Base-by-base conservation (phyloP, 768 basidiomycete species). In the Tricholoma flavovirens region DNA sequence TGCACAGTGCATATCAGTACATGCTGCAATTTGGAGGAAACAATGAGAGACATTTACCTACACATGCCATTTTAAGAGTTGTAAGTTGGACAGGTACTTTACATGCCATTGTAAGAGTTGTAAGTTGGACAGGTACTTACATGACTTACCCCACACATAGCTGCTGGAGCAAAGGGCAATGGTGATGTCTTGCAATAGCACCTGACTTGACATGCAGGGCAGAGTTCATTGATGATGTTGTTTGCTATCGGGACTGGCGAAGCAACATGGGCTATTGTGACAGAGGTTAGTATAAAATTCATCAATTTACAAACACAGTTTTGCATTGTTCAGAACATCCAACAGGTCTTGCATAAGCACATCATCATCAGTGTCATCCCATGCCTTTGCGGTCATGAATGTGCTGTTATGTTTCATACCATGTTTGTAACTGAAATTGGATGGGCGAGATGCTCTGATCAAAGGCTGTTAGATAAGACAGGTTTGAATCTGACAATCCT, bases 391-490 rank as follows among this genome's bases (percentile, higher is more conserved):
- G n/a, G 83, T 76, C 24, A 88, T 69, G 19, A 90, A 71, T 36
- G 72, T 75, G 53, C 73, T 78, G 50, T 68, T 76, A 48, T 82
- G 83, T 65, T 81, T 80, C 5, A 88, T 84, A 65, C 90, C 87
- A 61, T 88, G 84, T 59, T 87, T 89, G 73, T 91, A 91, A 68
- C 84, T 88, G 64, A 90, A 89, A 68, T 91, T 88, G 0, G 81
- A 78, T 0, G 87, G 87, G 45, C 81, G 77, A 36, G 75, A 70
- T 12, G 77, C 75, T 66, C 89, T 89, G 66, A 38, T 45, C 22
- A 42, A 55, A 3, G 21, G 9, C 35, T 24, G 38, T 2, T 46
- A 59, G 35, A 32, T 9, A 54, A 24, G 24, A 33, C 1, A 56
- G 57, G 14, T 46, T 14, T 21, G 46, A 55, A 43, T 32, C 8